Percentiles rank a stretch among this genome's conserved stretches.
These are phyloP conservation scores for Globomyces sp. DNA, from an alignment of 371 early-diverging fungal species.

Conservation along the genomic window DNA sequence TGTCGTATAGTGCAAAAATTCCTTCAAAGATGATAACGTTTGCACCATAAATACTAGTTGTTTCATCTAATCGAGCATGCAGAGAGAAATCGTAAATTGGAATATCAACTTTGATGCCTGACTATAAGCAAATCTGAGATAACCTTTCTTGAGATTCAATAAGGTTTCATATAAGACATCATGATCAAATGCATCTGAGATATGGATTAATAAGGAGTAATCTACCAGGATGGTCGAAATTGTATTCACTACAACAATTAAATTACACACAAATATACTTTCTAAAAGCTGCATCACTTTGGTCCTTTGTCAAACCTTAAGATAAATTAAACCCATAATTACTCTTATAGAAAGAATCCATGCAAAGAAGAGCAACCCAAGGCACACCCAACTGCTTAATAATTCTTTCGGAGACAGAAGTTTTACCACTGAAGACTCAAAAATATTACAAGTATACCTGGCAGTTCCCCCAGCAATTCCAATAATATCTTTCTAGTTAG, in stretches of 20 bases:
- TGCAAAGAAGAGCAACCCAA: slow-evolving; percentile 77
- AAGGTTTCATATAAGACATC: slow-evolving; percentile 70
- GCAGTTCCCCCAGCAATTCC: slow-evolving; percentile 59
- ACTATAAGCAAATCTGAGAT: no score
- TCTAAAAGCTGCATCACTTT: slow-evolving; percentile 46
- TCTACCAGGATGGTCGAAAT: slow-evolving; percentile 75
- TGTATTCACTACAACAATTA: slow-evolving; percentile 45
- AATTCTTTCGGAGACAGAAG: slow-evolving; percentile 46
- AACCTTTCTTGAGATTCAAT: slow-evolving; percentile 66
- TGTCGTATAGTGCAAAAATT: slow-evolving; percentile 86
- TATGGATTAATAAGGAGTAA: background rate
- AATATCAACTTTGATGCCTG: slow-evolving; percentile 58
- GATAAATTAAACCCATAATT: no score
- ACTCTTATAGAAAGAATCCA: slow-evolving; percentile 93
- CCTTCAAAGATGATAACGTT: slow-evolving; percentile 93
- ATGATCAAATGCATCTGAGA: slow-evolving; percentile 71
- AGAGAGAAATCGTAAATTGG: slow-evolving; percentile 78
- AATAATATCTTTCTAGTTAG: slow-evolving; percentile 31
- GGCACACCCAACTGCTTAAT: slow-evolving; percentile 44
- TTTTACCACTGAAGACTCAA: slow-evolving; percentile 38
- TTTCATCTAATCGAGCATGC: slow-evolving; percentile 69
- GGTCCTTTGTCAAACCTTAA: slow-evolving; percentile 62
- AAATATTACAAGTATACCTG: background rate
- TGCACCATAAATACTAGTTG: slow-evolving; percentile 80
- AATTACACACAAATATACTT: slow-evolving; percentile 30